Conservation (phyloP, 495 filamentous ascomycete genomes). For the Aspergillus cavernicola region DNA sequence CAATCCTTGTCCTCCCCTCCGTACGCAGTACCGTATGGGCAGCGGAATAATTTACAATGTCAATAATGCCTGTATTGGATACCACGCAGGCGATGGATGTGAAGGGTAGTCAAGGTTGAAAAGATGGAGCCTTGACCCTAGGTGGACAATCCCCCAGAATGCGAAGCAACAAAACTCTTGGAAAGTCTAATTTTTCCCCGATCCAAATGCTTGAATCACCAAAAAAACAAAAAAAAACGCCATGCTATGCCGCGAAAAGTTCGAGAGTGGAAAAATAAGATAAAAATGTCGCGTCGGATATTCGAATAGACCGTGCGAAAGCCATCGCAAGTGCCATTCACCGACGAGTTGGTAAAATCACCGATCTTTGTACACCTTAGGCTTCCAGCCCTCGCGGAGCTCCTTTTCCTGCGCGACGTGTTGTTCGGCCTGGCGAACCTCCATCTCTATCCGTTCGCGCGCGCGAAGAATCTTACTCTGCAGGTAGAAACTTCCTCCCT, state of each 20-base stretch:
- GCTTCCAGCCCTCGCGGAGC: constrained; percentile 80
- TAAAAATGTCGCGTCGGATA: not conserved
- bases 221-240: constrained; percentile 34
- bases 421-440: constrained; percentile 52
- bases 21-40: not conserved
- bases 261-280: constrained; percentile 14
- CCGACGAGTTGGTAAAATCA: constrained; percentile 35
- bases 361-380: constrained; percentile 90
- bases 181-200: constrained; percentile 24
- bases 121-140: not conserved
- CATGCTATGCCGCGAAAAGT: constrained; percentile 47
- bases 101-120: not conserved
- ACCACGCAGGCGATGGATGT: no score
- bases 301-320: not conserved
- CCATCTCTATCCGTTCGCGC: constrained; percentile 85
- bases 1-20: not conserved
- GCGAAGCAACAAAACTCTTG: constrained; percentile 2
- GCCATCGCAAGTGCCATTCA: not conserved
- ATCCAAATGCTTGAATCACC: constrained; percentile 31
- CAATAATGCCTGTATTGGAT: not conserved
- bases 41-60: not conserved
- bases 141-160: not conserved
- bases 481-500: constrained; percentile 95
- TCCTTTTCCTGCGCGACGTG: constrained; percentile 58
- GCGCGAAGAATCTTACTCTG: constrained; percentile 95